Evolutionary conservation across 192 early-diverging fungal species (phyloP), one percentile per base, ranked within the genome.

Genomic region (Coemansia erecta): DNA sequence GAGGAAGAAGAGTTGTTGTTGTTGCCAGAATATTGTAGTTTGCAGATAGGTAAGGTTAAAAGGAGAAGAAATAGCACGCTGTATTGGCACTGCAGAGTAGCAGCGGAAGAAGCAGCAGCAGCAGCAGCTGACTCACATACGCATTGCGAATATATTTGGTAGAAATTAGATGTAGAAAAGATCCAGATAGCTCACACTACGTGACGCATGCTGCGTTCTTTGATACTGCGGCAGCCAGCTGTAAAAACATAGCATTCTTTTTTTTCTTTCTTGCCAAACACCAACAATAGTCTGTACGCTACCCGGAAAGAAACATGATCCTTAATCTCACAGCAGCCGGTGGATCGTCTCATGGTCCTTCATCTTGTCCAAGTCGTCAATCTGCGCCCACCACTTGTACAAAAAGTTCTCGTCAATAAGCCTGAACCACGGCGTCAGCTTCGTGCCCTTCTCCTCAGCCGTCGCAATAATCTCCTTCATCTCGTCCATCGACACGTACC

Each of bases 371-470:
- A 94, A 70, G 37, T 72, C 60, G 66, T 92, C 91, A 47, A 98
- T 81, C 28, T 87, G 81, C 59, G 86, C 87, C 97, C 97, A 98
- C 97, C 97, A 98, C 61, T 87, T 85, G 83, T 94, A 98, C 66
- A 98, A 70, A 67, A 95, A 98, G 62, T 86, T 87, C 19, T 91
- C 83, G 53, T 89, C 92, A 62, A 98, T 98, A 40, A 98, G 72
- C 59, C 85, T 85, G 69, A 98, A 98, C 97, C 97, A 98, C 47
- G 97, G 97, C 2, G 97, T 98, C 52, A 97, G 73, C 56, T 85
- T 80, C 24, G 89, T 82, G 4, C 81, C 82, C 24, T 53, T 76
- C 45, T 73, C 48, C 17, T 71, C 75, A 5, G 88, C 85, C 64
- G 53, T 58, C 9, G 52, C 80, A 64, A 97, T 92, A 52, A 93